These are phyloP conservation scores for Rachicladosporium sp. DNA, from an alignment of 2,329 filamentous ascomycete species.

Conservation along the genomic window DNA sequence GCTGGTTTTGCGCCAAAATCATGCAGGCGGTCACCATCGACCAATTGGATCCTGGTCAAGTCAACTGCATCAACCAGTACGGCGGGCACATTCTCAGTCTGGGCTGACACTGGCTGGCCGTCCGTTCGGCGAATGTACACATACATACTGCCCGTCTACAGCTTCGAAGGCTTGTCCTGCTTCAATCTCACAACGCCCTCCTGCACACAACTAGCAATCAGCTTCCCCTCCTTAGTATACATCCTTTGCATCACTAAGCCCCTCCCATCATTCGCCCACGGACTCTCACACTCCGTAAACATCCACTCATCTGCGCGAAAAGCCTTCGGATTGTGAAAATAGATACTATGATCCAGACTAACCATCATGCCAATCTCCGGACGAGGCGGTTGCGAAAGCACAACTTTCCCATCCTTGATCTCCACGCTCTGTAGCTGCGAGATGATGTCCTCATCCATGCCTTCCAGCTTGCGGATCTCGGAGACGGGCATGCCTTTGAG, in stretches of 20 bases:
- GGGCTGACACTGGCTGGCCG: too few relatives aligned
- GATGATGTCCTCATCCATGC: conserved; percentile 41
- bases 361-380: conserved; percentile 74
- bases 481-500: conserved; percentile 34
- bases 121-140: too few relatives aligned
- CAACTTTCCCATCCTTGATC: conserved; percentile 26
- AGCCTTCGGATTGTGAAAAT: conserved; percentile 39
- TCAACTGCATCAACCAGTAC: too few relatives aligned
- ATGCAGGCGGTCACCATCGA: too few relatives aligned
- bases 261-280: conserved; percentile 67
- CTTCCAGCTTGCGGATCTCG: conserved; percentile 29
- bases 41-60: too few relatives aligned
- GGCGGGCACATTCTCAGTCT: too few relatives aligned
- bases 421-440: conserved; percentile 33
- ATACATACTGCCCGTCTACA: conserved; percentile 2
- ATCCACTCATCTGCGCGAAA: conserved; percentile 57
- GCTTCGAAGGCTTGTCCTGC: conserved; percentile 19
- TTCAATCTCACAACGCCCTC: conserved; percentile 49
- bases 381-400: conserved; percentile 36
- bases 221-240: conserved; percentile 54
- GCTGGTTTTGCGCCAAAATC: too few relatives aligned
- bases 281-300: conserved; percentile 66
- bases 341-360: conserved; percentile 58
- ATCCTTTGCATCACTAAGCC: conserved; percentile 69
- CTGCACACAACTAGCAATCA: conserved; percentile 70